phyloP scores from a whole-genome alignment of 257 asterid species.

The Solanum pimpinellifolium region DNA sequence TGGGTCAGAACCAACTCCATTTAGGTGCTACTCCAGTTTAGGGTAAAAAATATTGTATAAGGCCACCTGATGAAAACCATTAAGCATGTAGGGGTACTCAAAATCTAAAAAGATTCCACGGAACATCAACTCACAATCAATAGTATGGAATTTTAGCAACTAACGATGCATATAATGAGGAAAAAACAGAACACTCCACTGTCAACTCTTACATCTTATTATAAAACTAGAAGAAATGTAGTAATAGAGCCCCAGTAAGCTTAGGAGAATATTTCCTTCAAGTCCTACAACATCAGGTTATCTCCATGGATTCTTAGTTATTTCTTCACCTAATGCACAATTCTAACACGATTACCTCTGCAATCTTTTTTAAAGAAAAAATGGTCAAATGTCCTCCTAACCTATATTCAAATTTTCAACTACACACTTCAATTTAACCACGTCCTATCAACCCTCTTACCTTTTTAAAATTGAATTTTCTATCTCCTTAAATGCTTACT shows the following conservation, averaged over 20 bases:
- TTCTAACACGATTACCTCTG: not conserved
- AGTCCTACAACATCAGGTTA: not conserved
- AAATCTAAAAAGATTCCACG: not conserved
- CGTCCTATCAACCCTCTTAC: no score
- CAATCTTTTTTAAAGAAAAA: not conserved
- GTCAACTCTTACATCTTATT: not conserved
- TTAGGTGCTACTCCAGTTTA: constrained; percentile 71
- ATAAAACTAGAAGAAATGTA: not conserved
- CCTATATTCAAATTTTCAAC: no score
- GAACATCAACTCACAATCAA: not conserved
- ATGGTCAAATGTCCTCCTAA: no score
- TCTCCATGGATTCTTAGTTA: not conserved
- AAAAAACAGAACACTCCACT: not conserved
- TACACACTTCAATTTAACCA: no score
- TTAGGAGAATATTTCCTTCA: not conserved
- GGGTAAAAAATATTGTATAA: constrained; percentile 76
- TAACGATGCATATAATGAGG: not conserved
- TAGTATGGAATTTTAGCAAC: not conserved
- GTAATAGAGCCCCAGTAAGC: not conserved
- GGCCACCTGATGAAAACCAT: constrained; percentile 51
- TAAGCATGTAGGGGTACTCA: not conserved
- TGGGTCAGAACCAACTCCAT: constrained; percentile 65
- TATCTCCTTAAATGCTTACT: no score
- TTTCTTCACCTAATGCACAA: not conserved
- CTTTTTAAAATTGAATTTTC: no score